Percentiles rank a stretch among this genome's conserved stretches.
Evolutionary conservation across 1,139 yeast species (phyloP).

Genomic region (Eremothecium coryli): DNA sequence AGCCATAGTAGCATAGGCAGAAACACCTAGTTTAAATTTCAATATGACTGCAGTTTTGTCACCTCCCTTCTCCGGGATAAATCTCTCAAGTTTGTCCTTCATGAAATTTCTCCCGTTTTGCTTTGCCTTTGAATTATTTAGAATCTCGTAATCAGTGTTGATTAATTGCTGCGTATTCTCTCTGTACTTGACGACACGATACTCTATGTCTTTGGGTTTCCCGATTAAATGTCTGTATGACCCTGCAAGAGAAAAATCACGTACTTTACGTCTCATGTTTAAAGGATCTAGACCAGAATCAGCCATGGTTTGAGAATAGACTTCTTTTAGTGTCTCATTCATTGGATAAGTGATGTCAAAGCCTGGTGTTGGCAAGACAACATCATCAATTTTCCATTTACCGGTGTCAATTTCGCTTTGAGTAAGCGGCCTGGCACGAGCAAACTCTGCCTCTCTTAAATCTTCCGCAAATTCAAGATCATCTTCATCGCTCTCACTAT

Average conservation of each 20-base stretch:
- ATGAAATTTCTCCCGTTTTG: constrained; percentile 29
- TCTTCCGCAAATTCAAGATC: constrained; percentile 50
- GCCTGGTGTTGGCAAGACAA: constrained; percentile 93
- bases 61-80: constrained; percentile 38
- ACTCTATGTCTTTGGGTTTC: constrained; percentile 57
- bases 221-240: constrained; percentile 73
- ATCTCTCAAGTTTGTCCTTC: constrained; percentile 30
- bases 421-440: constrained; percentile 62
- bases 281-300: constrained; percentile 76
- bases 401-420: constrained; percentile 58
- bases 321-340: constrained; percentile 49
- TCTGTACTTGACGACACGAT: constrained; percentile 52
- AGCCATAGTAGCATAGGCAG: constrained; percentile 98
- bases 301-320: constrained; percentile 67
- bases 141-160: constrained; percentile 70
- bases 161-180: constrained; percentile 62
- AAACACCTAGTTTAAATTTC: constrained; percentile 69
- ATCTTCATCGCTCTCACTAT: constrained; percentile 15
- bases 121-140: constrained; percentile 36
- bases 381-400: constrained; percentile 62
- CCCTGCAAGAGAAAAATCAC: constrained; percentile 88
- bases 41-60: constrained; percentile 61
- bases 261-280: constrained; percentile 72
- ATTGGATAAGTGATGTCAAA: constrained; percentile 77
- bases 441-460: constrained; percentile 42